Evolutionary conservation across 306 rosid species (phyloP).

Genomic region (Sphenostylis stenocarpa): DNA sequence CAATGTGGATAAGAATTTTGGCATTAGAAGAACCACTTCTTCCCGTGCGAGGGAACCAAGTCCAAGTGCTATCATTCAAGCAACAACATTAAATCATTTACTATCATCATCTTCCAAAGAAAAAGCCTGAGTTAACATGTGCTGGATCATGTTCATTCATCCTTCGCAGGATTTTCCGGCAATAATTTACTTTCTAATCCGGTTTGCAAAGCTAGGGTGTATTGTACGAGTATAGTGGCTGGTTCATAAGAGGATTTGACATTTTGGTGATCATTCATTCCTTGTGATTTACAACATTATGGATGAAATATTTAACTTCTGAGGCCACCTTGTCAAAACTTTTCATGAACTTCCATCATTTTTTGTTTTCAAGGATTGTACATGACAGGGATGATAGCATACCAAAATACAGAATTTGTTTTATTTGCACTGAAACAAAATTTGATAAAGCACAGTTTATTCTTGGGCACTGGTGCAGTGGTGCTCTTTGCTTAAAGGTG

Average conservation of each 20-base stretch:
- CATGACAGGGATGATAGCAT: constrained; percentile 14
- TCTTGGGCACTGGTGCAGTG: not conserved
- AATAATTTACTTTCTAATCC: not conserved
- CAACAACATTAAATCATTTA: constrained; percentile 76
- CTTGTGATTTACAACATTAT: constrained; percentile 21
- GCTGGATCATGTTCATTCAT: constrained; percentile 6
- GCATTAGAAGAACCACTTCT: constrained; percentile 52
- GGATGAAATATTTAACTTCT: constrained; percentile 19
- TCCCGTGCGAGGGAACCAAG: constrained; percentile 61
- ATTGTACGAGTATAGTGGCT: constrained; percentile 36
- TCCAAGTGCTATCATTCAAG: constrained; percentile 79
- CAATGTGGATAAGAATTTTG: constrained; percentile 57
- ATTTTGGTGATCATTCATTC: constrained; percentile 42
- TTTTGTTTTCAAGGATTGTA: constrained; percentile 18
- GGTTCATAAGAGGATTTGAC: constrained; percentile 39
- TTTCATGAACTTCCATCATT: not conserved
- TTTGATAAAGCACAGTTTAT: not conserved
- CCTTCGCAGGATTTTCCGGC: constrained; percentile 11
- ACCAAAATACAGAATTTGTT: not conserved
- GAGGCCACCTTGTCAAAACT: constrained; percentile 14
- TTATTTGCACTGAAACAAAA: constrained; percentile 1
- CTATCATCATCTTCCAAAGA: constrained; percentile 65
- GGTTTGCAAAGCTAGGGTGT: constrained; percentile 31
- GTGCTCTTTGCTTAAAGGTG: not conserved
- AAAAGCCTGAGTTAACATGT: constrained; percentile 60